Base-by-base conservation (phyloP, 2,329 filamentous ascomycete species). In the Hymenoscyphus repandus region DNA sequence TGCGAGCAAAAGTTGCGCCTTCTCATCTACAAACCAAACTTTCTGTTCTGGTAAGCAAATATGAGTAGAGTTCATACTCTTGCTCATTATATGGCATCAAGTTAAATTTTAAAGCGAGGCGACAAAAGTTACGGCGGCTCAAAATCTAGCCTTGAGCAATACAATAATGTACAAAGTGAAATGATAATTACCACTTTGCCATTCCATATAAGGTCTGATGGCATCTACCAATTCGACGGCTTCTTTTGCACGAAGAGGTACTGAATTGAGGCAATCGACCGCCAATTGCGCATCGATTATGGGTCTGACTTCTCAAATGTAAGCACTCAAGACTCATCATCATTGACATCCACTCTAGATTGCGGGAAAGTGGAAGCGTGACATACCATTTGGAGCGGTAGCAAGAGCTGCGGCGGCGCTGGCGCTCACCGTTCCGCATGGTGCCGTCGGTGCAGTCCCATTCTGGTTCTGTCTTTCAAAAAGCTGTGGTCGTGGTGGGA, bases 61-160 rank as follows among this genome's bases (percentile, higher is more conserved):
- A n/a, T n/a, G n/a, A n/a, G n/a, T n/a, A n/a, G n/a, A n/a, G n/a
- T n/a, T n/a, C n/a, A n/a, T n/a, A n/a, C n/a, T n/a, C n/a, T n/a
- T n/a, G n/a, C n/a, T n/a, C n/a, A n/a, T n/a, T n/a, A n/a, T n/a
- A n/a, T n/a, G n/a, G n/a, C n/a, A n/a, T n/a, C n/a, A n/a, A n/a
- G n/a, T n/a, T n/a, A n/a, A n/a, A n/a, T n/a, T n/a, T n/a, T n/a
- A n/a, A n/a, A n/a, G n/a, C n/a, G n/a, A n/a, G n/a, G n/a, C n/a
- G n/a, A n/a, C n/a, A n/a, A n/a, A n/a, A n/a, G n/a, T n/a, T n/a
- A n/a, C n/a, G n/a, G n/a, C 9, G 15, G 9, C 17, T 6, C 37
- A 39, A 39, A 11, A 39, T 11, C 9, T 6, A 11, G 37, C 15
- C 73, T 74, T 22, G 77, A 67, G 50, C 54, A 55, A 34, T 47